Evolutionary conservation across 768 basidiomycete genomes (phyloP).

Genomic region (Hypsizygus marmoreus): DNA sequence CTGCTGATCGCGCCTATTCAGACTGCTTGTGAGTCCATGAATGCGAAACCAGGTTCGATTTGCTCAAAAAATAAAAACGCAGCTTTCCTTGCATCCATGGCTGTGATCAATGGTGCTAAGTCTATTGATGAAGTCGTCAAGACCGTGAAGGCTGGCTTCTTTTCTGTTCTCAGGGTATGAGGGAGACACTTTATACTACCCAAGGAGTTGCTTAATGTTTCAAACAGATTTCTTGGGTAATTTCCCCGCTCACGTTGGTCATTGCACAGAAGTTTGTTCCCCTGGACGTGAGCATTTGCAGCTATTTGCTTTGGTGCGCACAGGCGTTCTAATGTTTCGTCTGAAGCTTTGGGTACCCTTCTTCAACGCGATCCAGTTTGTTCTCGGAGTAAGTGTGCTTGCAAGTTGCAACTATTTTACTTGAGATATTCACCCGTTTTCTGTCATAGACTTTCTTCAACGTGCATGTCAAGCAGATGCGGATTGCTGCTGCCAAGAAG

Average conservation of each 20-base stretch:
- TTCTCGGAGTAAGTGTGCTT: constrained; percentile 63
- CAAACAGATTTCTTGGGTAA: constrained; percentile 77
- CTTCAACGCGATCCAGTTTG: constrained; percentile 78
- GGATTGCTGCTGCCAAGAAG: constrained; percentile 54
- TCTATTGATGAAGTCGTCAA: constrained; percentile 62
- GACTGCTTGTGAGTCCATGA: constrained; percentile 51
- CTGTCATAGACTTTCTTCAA: constrained; percentile 74
- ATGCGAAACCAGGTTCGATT: background rate
- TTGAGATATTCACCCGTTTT: constrained; percentile 8
- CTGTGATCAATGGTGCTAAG: constrained; percentile 80
- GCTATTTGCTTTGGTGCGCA: background rate
- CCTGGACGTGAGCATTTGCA: constrained; percentile 53
- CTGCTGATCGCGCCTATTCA: constrained; percentile 78
- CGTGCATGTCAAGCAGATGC: constrained; percentile 65
- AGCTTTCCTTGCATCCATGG: constrained; percentile 81
- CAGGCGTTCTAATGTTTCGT: constrained; percentile 1
- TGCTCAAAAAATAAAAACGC: constrained; percentile 3
- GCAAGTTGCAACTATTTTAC: background rate
- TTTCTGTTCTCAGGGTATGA: constrained; percentile 73
- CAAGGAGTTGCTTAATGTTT: background rate
- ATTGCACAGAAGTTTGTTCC: constrained; percentile 82
- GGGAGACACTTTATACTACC: constrained; percentile 19
- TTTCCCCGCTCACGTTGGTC: constrained; percentile 72
- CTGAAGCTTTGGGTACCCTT: constrained; percentile 83
- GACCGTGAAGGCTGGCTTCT: constrained; percentile 73